These are phyloP conservation scores for Geotrichum siamense DNA, from an alignment of 1,139 yeast species.

Conservation along the genomic window DNA sequence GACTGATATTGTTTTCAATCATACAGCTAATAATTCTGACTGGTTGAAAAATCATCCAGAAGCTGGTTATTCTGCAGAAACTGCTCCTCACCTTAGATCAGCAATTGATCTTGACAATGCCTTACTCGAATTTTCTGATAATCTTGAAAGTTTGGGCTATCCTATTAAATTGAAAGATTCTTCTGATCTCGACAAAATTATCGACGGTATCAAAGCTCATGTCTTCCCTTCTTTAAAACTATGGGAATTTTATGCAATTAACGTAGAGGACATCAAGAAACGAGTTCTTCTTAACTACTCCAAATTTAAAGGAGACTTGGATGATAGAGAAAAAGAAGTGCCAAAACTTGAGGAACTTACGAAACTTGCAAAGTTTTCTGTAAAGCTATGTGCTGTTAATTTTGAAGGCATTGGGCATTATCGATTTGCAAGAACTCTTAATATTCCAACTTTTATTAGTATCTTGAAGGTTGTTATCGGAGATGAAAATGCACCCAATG, in stretches of 20 bases:
- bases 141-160: slow-evolving; percentile 48
- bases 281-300: slow-evolving; percentile 15
- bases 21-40: slow-evolving; percentile 80
- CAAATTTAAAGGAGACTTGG: slow-evolving; percentile 24
- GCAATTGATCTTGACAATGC: slow-evolving; percentile 78
- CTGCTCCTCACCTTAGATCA: slow-evolving; percentile 81
- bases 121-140: slow-evolving; percentile 55
- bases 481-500: slow-evolving; percentile 32
- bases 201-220: slow-evolving; percentile 59
- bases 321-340: slow-evolving; percentile 24
- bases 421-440: slow-evolving; percentile 50
- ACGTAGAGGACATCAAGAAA: slow-evolving; percentile 37
- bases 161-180: slow-evolving; percentile 48
- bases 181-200: slow-evolving; percentile 51
- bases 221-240: slow-evolving; percentile 61
- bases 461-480: slow-evolving; percentile 22
- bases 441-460: slow-evolving; percentile 45
- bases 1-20: slow-evolving; percentile 92
- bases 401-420: slow-evolving; percentile 40
- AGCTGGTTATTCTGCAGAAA: slow-evolving; percentile 74
- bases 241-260: slow-evolving; percentile 84
- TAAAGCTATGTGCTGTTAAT: slow-evolving; percentile 37
- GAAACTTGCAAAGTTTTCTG: slow-evolving; percentile 47
- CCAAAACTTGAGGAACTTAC: slow-evolving; percentile 32
- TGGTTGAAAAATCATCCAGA: slow-evolving; percentile 89